These are phyloP conservation scores for Urtica urens DNA, from an alignment of 306 rosid species.

Conservation along the genomic window DNA sequence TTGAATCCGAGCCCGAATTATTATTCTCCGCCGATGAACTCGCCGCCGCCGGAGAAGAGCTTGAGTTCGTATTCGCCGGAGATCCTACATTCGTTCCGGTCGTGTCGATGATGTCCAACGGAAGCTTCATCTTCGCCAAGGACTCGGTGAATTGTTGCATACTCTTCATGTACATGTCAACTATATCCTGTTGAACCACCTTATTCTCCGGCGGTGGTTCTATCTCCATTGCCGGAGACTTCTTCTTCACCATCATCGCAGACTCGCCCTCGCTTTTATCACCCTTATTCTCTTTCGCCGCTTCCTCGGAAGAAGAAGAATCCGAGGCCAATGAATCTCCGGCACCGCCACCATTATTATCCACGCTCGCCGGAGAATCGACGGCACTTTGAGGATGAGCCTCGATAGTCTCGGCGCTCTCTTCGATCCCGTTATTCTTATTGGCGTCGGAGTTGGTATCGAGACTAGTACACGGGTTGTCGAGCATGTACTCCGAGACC, in stretches of 20 bases:
- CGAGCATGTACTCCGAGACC: constrained; percentile 81
- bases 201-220: constrained; percentile 51
- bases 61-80: constrained; percentile 37
- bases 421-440: constrained; percentile 23
- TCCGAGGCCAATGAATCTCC: constrained; percentile 36
- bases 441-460: constrained; percentile 36
- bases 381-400: constrained; percentile 29
- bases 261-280: constrained; percentile 42
- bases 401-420: constrained; percentile 41
- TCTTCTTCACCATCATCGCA: constrained; percentile 22
- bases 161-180: constrained; percentile 95
- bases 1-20: constrained; percentile 63
- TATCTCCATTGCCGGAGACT: constrained; percentile 29
- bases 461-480: constrained; percentile 41
- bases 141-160: constrained; percentile 97
- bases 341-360: constrained; percentile 41
- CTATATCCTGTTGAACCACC: constrained; percentile 89
- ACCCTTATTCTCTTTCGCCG: constrained; percentile 24
- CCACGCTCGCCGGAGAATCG: constrained; percentile 63
- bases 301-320: constrained; percentile 42
- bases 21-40: not conserved
- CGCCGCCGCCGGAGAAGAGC: not conserved
- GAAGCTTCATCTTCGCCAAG: constrained; percentile 92
- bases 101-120: constrained; percentile 59
- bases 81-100: no score